Evolutionary conservation across 192 early-diverging fungal genomes (phyloP), one percentile per base, ranked within the genome.

Genomic region (Entomortierella chlamydospora): DNA sequence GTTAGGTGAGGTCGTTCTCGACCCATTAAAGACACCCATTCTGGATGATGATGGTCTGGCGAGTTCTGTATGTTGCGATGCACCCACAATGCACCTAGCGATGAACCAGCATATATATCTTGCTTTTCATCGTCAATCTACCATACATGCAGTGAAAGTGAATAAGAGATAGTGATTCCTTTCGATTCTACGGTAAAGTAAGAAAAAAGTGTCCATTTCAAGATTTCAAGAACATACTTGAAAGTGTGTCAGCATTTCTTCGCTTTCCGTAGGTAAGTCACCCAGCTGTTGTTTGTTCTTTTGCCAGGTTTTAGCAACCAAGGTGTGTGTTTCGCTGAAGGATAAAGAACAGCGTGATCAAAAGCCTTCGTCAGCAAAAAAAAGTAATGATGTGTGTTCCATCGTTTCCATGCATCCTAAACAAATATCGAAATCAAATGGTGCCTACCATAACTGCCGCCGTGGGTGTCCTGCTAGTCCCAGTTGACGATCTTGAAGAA

Each of bases 271-370:
- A n/a, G 42, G 15, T 20, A 56, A 20, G 1, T 57, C 22, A 6
- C 67, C 57, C 5, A 54, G 10, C 34, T 37, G 25, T 11, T 37
- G 30, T 58, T 43, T 74, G 50, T 50, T 61, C 64, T 54, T 54
- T 28, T 30, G n/a, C 74, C 74, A 78, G 2, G 17, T 26, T 28
- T 64, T 63, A 13, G 62, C 55, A 7, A 70, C 23, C 23, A 70
- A 45, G 2, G 61, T 25, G 30, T 78, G 74, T 61, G 68, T 58
- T 1, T 78, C 67, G 25, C 74, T 78, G 59, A 29, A 41, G 9
- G 23, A 30, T 11, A 29, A 25, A 26, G 30, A 59, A 34, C 34
- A 39, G 37, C 39, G 39, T 13, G 45, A 12, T 17, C 2, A 47
- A 47, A 4, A 20, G 2, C 15, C 45, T 47, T 47, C 15, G 45